Evolutionary conservation across 768 basidiomycete species (phyloP).

Genomic region (Leccinum imitatum): DNA sequence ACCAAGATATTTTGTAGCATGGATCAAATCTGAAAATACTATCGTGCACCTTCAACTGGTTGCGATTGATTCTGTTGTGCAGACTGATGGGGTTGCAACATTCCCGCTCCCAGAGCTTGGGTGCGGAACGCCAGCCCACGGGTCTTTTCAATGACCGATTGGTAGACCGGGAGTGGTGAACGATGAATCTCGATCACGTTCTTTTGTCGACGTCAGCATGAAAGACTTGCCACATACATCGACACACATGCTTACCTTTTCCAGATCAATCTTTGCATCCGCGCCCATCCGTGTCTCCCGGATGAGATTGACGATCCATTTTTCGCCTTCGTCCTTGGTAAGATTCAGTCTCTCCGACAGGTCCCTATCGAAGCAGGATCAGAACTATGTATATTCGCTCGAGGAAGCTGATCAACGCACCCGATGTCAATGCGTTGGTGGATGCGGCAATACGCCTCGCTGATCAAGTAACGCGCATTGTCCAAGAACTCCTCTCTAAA

Average conservation of each 20-base stretch:
- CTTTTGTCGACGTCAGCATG: slow-evolving; percentile 40
- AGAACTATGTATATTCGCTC: background rate
- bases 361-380: slow-evolving; percentile 50
- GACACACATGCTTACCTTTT: slow-evolving; percentile 57
- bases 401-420: slow-evolving; percentile 39
- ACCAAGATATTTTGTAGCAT: slow-evolving; percentile 5
- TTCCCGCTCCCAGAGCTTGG: slow-evolving; percentile 83
- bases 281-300: slow-evolving; percentile 95
- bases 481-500: slow-evolving; percentile 95
- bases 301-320: slow-evolving; percentile 99
- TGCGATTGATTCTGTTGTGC: slow-evolving; percentile 32
- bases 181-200: slow-evolving; percentile 96
- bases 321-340: slow-evolving; percentile 93
- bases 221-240: background rate
- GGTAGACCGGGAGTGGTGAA: slow-evolving; percentile 86
- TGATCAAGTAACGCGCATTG: slow-evolving; percentile 93
- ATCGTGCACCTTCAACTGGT: slow-evolving; percentile 31
- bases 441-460: slow-evolving; percentile 97
- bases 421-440: slow-evolving; percentile 90
- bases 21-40: slow-evolving; percentile 2
- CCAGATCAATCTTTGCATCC: slow-evolving; percentile 96
- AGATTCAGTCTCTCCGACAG: slow-evolving; percentile 92
- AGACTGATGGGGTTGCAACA: slow-evolving; percentile 40
- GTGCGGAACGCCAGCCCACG: slow-evolving; percentile 89
- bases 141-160: slow-evolving; percentile 93